phyloP scores from a whole-genome alignment of 1,284 basidiomycete species.

The Malassezia brasiliensis region DNA sequence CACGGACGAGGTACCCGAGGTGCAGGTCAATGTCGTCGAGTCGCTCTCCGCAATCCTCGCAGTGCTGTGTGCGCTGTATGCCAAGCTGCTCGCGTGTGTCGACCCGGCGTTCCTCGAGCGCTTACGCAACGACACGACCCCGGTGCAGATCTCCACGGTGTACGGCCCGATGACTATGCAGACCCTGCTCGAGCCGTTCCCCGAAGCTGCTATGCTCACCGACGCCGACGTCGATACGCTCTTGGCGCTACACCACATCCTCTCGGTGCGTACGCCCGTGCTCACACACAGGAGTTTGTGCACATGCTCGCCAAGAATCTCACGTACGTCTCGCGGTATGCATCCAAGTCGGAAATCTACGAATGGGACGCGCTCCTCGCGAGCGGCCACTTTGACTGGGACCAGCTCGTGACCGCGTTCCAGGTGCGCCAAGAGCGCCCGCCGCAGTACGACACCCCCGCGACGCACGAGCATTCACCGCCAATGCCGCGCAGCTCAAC shows the following conservation, averaged over 20 bases:
- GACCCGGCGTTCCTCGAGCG: constrained; percentile 4
- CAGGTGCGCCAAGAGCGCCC: constrained; percentile 8
- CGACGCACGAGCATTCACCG: too few species aligned
- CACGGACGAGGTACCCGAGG: not conserved
- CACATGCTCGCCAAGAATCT: constrained; percentile 11
- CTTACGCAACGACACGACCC: not conserved
- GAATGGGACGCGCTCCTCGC: constrained; percentile 14
- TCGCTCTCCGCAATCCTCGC: constrained; percentile 2
- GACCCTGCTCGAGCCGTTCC: not conserved
- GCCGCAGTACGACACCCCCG: not conserved
- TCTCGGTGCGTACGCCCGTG: not conserved
- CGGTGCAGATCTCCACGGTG: not conserved
- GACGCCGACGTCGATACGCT: not conserved
- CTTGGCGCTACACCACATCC: not conserved
- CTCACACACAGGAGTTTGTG: constrained; percentile 7
- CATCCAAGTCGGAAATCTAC: constrained; percentile 4
- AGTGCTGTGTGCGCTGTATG: constrained; percentile 8
- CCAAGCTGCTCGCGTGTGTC: constrained; percentile 13
- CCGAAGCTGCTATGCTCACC: not conserved
- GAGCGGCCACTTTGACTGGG: constrained; percentile 10
- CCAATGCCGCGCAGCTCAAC: too few species aligned
- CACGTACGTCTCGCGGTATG: constrained; percentile 9
- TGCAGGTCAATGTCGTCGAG: not conserved
- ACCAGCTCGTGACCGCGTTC: constrained; percentile 1
- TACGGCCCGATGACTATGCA: not conserved